A percentile compares a stretch with the other conserved stretches of the same genome.
Evolutionary conservation across 1,139 yeast genomes (phyloP).

Genomic region (Nakaseomyces delphensis): DNA sequence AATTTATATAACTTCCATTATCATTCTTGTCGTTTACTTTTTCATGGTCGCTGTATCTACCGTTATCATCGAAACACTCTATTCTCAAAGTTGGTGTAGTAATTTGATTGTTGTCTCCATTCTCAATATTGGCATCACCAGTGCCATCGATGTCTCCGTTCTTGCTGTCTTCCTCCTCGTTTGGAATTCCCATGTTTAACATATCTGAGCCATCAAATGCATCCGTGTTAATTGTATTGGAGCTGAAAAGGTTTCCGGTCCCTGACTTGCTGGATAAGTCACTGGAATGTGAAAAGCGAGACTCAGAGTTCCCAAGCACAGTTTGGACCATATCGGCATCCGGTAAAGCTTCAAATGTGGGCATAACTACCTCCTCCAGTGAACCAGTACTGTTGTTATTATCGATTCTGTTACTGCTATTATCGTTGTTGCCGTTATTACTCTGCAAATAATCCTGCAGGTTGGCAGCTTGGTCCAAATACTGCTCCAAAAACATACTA

Average conservation of each 20-base stretch:
- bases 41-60: neutral
- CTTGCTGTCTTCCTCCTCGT: neutral
- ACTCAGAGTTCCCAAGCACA: slow-evolving; percentile 1
- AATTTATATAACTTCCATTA: neutral
- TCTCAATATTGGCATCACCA: neutral
- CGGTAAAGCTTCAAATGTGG: neutral
- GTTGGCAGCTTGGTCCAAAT: slow-evolving; percentile 4
- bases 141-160: neutral
- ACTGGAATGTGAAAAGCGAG: slow-evolving; percentile 2
- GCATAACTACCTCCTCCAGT: neutral
- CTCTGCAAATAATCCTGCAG: slow-evolving; percentile 1
- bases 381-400: neutral
- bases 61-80: slow-evolving; percentile 9
- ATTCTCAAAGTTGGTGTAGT: slow-evolving; percentile 12
- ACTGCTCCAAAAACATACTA: slow-evolving; percentile 5
- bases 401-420: neutral
- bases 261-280: neutral
- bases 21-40: neutral
- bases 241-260: neutral
- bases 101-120: slow-evolving; percentile 6
- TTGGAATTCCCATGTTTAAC: neutral
- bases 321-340: slow-evolving; percentile 1
- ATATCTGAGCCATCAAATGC: neutral
- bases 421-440: neutral
- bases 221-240: neutral